Evolutionary conservation across 352 stramenopile genomes (phyloP).

Genomic region (Thraustochytrium striatum): DNA sequence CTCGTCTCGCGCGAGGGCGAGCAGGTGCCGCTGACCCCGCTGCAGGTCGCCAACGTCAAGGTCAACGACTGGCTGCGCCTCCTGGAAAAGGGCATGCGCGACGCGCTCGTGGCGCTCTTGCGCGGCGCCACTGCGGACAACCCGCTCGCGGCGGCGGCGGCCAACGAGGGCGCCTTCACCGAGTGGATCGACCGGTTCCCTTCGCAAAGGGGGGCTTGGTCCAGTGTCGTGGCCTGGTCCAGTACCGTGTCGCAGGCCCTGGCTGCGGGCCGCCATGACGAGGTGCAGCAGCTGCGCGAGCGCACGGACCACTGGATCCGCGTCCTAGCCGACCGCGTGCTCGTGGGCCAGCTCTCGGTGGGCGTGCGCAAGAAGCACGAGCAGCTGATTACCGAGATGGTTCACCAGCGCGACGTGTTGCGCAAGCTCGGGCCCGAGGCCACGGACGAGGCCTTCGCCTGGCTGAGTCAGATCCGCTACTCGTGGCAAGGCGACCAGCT

Average conservation of each 20-base stretch:
- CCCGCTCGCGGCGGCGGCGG: slow-evolving; percentile 65
- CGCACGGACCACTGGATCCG: slow-evolving; percentile 60
- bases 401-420: slow-evolving; percentile 97
- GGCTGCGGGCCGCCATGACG: no score
- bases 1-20: slow-evolving; percentile 94
- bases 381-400: slow-evolving; percentile 99
- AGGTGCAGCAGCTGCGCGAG: no score
- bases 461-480: slow-evolving; percentile 97
- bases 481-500: slow-evolving; percentile 91
- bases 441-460: slow-evolving; percentile 87
- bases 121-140: slow-evolving; percentile 65
- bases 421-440: slow-evolving; percentile 63
- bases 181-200: slow-evolving; percentile 91
- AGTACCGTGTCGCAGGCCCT: slow-evolving; percentile 78
- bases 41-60: slow-evolving; percentile 82
- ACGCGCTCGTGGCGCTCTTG: slow-evolving; percentile 88
- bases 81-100: slow-evolving; percentile 93
- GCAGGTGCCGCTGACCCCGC: slow-evolving; percentile 83
- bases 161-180: slow-evolving; percentile 77
- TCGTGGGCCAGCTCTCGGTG: slow-evolving; percentile 68
- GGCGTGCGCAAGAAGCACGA: slow-evolving; percentile 97
- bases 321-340: slow-evolving; percentile 91
- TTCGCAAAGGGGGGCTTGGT: no score
- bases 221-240: slow-evolving; percentile 95
- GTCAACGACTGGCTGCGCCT: slow-evolving; percentile 90